A percentile compares a stretch with the other conserved stretches of the same genome.
These are phyloP conservation scores for Salix brachista DNA, from an alignment of 345 rosid species.

Conservation along the genomic window DNA sequence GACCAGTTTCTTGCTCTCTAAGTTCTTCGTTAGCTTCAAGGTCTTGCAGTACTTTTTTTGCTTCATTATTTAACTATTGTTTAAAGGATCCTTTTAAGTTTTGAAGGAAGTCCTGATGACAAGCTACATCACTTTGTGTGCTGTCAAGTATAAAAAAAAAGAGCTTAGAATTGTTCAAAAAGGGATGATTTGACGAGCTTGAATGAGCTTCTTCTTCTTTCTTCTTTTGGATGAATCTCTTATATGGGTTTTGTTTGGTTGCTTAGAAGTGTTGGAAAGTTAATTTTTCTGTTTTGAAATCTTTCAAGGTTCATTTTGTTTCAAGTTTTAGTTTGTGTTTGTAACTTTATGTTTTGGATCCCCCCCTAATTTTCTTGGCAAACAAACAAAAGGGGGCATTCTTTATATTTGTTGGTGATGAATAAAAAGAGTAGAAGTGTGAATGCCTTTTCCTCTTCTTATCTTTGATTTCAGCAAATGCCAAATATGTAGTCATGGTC, in stretches of 20 bases:
- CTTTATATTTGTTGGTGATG: neutral
- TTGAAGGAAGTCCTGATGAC: neutral
- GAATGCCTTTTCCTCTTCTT: neutral
- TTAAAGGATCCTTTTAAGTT: slow-evolving; percentile 3
- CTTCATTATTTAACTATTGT: neutral
- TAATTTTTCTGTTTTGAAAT: neutral
- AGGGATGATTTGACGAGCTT: neutral
- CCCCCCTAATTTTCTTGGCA: slow-evolving; percentile 13
- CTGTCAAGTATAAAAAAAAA: neutral
- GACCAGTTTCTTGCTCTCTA: slow-evolving; percentile 22
- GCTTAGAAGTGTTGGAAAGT: slow-evolving; percentile 4
- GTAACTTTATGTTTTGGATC: neutral
- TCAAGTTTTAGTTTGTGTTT: neutral
- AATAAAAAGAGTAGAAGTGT: neutral
- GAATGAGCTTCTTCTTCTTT: neutral
- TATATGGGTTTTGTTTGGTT: slow-evolving; percentile 10
- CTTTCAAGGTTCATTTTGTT: neutral
- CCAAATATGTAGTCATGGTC: neutral
- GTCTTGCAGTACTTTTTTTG: slow-evolving; percentile 11
- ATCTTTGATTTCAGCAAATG: neutral
- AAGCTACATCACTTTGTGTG: neutral
- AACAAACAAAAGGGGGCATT: slow-evolving; percentile 7
- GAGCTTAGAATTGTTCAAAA: neutral
- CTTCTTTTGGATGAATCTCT: neutral
- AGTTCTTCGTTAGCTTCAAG: slow-evolving; percentile 11